These are phyloP conservation scores for Aspergillus olivimuriae DNA, from an alignment of 495 filamentous ascomycete species.

Conservation along the genomic window DNA sequence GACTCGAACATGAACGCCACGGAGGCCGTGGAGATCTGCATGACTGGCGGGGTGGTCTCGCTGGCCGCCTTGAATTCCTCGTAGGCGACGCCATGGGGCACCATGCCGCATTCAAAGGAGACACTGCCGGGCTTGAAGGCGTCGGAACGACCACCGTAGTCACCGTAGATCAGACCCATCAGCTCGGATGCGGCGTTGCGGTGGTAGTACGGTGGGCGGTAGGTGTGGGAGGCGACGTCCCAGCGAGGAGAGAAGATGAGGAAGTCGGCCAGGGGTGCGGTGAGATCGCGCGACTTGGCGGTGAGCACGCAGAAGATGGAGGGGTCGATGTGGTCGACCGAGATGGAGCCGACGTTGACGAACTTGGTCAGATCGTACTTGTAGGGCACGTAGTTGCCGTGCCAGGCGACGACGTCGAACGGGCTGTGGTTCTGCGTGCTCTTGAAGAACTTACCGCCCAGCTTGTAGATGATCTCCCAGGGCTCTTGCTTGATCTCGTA, in stretches of 20 bases:
- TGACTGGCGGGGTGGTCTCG: slow-evolving; percentile 32
- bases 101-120: slow-evolving; percentile 53
- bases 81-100: slow-evolving; percentile 53
- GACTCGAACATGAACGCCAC: slow-evolving; percentile 60
- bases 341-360: slow-evolving; percentile 44
- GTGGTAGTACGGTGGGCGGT: slow-evolving; percentile 46
- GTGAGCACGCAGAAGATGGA: slow-evolving; percentile 48
- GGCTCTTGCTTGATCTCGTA: slow-evolving; percentile 35
- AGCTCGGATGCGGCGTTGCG: slow-evolving; percentile 45
- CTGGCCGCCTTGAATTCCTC: slow-evolving; percentile 60
- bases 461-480: slow-evolving; percentile 46
- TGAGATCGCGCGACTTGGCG: slow-evolving; percentile 36
- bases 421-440: slow-evolving; percentile 44
- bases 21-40: slow-evolving; percentile 42
- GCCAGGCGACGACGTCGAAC: slow-evolving; percentile 49
- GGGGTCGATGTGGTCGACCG: slow-evolving; percentile 46
- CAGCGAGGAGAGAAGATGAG: slow-evolving; percentile 45
- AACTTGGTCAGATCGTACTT: slow-evolving; percentile 50
- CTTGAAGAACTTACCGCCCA: slow-evolving; percentile 44
- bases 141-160: slow-evolving; percentile 47
- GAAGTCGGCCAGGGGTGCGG: slow-evolving; percentile 42
- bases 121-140: slow-evolving; percentile 54
- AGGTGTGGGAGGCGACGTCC: slow-evolving; percentile 45
- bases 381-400: slow-evolving; percentile 46
- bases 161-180: slow-evolving; percentile 49